These are phyloP conservation scores for Epichloe coenophiala DNA, from an alignment of 2,329 filamentous ascomycete genomes.

Conservation along the genomic window DNA sequence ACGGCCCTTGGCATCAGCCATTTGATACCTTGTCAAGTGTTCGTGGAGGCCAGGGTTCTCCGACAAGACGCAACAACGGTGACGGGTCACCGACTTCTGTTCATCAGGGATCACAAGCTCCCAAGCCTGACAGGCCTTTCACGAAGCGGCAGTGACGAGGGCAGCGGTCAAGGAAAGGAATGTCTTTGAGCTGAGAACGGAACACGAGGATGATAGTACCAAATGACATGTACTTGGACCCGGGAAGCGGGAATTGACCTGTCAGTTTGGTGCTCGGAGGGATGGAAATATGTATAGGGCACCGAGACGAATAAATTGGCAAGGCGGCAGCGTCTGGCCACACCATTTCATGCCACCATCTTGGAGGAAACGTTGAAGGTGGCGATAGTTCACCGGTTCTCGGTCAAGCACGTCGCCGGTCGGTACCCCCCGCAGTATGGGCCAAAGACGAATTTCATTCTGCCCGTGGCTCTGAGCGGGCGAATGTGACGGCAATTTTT, in stretches of 20 bases:
- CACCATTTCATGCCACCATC: too few species aligned
- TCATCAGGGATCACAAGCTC: neutral
- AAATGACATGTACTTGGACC: neutral
- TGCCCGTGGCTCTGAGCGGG: too few species aligned
- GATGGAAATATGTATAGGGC: neutral
- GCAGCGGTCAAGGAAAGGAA: too few species aligned
- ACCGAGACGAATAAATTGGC: neutral
- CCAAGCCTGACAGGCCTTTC: neutral
- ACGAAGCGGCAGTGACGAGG: too few species aligned
- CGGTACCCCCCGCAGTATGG: too few species aligned
- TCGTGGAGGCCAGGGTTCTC: neutral
- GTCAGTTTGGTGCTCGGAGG: neutral
- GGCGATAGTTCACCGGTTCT: too few species aligned
- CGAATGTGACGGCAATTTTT: too few species aligned
- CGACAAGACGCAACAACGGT: neutral
- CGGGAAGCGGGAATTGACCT: neutral
- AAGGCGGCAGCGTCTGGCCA: neutral
- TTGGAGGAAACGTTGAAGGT: too few species aligned
- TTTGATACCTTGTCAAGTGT: neutral
- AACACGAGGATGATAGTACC: neutral
- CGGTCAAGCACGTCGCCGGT: too few species aligned
- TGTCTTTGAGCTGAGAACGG: too few species aligned
- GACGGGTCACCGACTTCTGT: neutral
- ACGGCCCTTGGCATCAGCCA: slow-evolving; percentile 3
- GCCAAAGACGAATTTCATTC: too few species aligned